A percentile compares a stretch with the other conserved stretches of the same genome.
Evolutionary conservation across 352 stramenopile genomes (phyloP).

Genomic region (Nothophytophthora sp.): DNA sequence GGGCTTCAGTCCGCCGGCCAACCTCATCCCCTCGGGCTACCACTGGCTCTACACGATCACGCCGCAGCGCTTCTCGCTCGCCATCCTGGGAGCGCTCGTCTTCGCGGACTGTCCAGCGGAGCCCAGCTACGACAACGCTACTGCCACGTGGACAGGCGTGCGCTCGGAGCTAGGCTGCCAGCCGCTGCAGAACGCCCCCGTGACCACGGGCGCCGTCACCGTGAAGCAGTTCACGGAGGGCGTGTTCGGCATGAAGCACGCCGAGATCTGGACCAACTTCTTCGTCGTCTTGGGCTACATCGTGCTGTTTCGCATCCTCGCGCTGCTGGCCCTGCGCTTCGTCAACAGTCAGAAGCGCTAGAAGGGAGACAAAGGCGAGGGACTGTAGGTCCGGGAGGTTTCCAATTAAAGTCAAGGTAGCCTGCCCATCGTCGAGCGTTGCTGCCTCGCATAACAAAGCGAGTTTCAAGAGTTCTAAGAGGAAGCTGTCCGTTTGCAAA

Average conservation of each 20-base stretch:
- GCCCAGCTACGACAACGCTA: slow-evolving; percentile 6
- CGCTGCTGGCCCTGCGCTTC: slow-evolving; percentile 29
- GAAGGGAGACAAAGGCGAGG: too few species aligned
- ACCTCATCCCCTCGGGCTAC: slow-evolving; percentile 11
- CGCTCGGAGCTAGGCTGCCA: slow-evolving; percentile 20
- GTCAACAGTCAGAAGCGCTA: slow-evolving; percentile 34
- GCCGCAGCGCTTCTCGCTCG: slow-evolving; percentile 13
- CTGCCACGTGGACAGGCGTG: neutral
- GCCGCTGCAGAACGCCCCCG: slow-evolving; percentile 10
- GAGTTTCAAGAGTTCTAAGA: too few species aligned
- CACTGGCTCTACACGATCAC: slow-evolving; percentile 28
- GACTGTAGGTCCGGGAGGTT: too few species aligned
- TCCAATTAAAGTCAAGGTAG: too few species aligned
- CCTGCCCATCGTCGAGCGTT: too few species aligned
- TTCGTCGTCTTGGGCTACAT: slow-evolving; percentile 26
- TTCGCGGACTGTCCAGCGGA: slow-evolving; percentile 12
- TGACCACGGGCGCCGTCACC: slow-evolving; percentile 4
- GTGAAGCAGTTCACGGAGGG: slow-evolving; percentile 28
- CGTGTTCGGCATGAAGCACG: slow-evolving; percentile 32
- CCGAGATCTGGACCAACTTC: slow-evolving; percentile 28
- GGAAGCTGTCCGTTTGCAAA: too few species aligned
- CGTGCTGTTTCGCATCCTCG: slow-evolving; percentile 24
- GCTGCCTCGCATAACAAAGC: too few species aligned
- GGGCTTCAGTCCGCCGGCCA: too few species aligned
- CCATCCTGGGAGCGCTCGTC: slow-evolving; percentile 13